Base-by-base conservation (phyloP, 768 basidiomycete species). In the Russula abietina region DNA sequence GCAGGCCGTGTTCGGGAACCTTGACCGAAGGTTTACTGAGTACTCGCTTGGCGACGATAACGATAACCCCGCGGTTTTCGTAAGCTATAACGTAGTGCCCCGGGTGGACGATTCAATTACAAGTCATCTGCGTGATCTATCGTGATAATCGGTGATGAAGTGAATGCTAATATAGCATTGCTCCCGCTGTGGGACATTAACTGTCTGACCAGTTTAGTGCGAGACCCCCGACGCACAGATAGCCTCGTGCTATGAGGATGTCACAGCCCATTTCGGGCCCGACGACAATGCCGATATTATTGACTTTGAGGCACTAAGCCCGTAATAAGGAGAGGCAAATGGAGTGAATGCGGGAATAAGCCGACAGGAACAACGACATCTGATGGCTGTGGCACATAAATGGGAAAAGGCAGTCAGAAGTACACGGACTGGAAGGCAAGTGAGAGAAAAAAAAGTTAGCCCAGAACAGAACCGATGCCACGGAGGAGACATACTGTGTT, bases 281-380 rank as follows among this genome's bases (percentile, higher is more conserved):
- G 52, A 55, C 45, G 16, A 19, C 19, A 17, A 41, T 55, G 45
- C 51, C 48, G 51, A 52, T 17, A 41, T 48, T 16, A 39, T 55
- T 55, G 57, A 9, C 4, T 32, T 32, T n/a, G 43, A 57, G 41
- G 36, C 30, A 17, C 61, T 39, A 49, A 30, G 57, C 45, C 49
- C 12, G 45, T 24, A 24, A 41, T 26, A 30, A 48, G 36, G 52
- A 33, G 52, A 19, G 26, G 28, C n/a, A 51, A 57, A 26, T 51
- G 61, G 61, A 41, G 46, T 1, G 30, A 63, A 59, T 33, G 62
- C 57, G 62, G 62, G 52, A 6, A 22, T 41, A 54, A 63, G 57
- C 30, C 32, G 41, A 54, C 46, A 32, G 36, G 57, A 36, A 53
- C 50, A n/a, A n/a, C 57, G 19, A 39, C 45, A 46, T 33, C n/a